Conservation (phyloP, 2,329 filamentous ascomycete genomes). For the Xylariaceae sp. region DNA sequence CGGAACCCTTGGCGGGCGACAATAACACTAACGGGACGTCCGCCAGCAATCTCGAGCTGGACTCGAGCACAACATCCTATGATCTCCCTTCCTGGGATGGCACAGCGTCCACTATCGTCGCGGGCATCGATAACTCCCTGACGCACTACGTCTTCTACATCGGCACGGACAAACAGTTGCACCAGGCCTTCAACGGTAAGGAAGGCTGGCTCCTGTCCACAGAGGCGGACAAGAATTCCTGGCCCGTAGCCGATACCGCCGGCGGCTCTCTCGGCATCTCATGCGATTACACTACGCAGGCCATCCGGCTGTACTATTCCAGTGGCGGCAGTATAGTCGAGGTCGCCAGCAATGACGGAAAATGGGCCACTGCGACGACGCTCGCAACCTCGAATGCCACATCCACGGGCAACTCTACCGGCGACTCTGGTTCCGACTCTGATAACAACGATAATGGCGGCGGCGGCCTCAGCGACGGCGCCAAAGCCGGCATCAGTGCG, state of each 20-base stretch:
- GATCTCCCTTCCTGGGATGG: constrained; percentile 29
- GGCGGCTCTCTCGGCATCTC: constrained; percentile 28
- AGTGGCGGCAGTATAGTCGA: constrained; percentile 28
- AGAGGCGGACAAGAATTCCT: constrained; percentile 12
- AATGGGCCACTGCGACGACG: constrained; percentile 25
- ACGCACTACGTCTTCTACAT: constrained; percentile 33
- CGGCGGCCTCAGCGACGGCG: constrained; percentile 28
- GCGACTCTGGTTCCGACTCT: constrained; percentile 1
- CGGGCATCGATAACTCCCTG: constrained; percentile 24
- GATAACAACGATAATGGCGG: neutral
- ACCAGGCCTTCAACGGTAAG: constrained; percentile 24
- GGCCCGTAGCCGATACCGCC: constrained; percentile 16
- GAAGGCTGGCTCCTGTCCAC: constrained; percentile 23
- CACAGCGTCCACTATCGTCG: constrained; percentile 21
- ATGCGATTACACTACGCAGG: constrained; percentile 19
- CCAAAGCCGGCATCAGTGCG: constrained; percentile 31
- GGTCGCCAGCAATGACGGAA: constrained; percentile 22
- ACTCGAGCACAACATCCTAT: constrained; percentile 19
- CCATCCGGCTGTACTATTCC: constrained; percentile 30
- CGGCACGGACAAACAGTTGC: constrained; percentile 31
- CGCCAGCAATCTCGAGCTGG: constrained; percentile 12
- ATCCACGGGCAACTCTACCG: neutral
- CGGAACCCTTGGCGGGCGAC: constrained; percentile 24
- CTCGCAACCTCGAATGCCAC: constrained; percentile 23
- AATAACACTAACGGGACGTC: constrained; percentile 22